phyloP scores from a whole-genome alignment of 2,329 filamentous ascomycete genomes.

The Didymella lethalis region DNA sequence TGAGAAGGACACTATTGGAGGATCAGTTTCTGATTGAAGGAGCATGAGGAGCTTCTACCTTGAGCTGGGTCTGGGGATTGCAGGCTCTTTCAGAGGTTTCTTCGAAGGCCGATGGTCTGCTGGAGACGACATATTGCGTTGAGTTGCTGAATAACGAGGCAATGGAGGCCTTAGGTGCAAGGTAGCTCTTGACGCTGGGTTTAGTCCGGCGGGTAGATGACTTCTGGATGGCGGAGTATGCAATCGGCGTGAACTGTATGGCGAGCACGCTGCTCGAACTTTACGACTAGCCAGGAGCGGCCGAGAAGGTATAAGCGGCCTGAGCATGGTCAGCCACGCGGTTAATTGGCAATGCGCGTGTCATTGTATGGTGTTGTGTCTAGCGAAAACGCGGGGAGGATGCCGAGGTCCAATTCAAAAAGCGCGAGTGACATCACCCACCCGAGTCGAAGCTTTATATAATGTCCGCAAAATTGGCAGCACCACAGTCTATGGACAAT shows the following conservation, averaged over 20 bases:
- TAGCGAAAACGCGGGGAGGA: conserved; percentile 38
- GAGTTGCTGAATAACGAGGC: background rate
- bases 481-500: background rate
- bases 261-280: background rate
- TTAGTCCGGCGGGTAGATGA: background rate
- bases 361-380: conserved; percentile 29
- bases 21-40: background rate
- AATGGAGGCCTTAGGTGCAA: background rate
- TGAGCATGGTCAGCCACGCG: conserved; percentile 39
- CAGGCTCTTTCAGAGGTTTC: conserved; percentile 47
- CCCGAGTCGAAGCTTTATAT: background rate
- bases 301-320: conserved; percentile 20
- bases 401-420: conserved; percentile 41
- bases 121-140: conserved; percentile 44
- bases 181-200: conserved; percentile 3
- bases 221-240: background rate
- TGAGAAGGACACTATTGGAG: conserved; percentile 73
- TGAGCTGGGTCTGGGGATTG: conserved; percentile 69
- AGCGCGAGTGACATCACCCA: background rate
- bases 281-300: conserved; percentile 22
- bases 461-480: conserved; percentile 8
- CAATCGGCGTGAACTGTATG: background rate
- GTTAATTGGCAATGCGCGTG: conserved; percentile 23
- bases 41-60: conserved; percentile 55
- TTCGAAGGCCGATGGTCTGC: conserved; percentile 44